Evolutionary conservation across 805 yeast species (phyloP).

Genomic region (Kuraishia hungarica): DNA sequence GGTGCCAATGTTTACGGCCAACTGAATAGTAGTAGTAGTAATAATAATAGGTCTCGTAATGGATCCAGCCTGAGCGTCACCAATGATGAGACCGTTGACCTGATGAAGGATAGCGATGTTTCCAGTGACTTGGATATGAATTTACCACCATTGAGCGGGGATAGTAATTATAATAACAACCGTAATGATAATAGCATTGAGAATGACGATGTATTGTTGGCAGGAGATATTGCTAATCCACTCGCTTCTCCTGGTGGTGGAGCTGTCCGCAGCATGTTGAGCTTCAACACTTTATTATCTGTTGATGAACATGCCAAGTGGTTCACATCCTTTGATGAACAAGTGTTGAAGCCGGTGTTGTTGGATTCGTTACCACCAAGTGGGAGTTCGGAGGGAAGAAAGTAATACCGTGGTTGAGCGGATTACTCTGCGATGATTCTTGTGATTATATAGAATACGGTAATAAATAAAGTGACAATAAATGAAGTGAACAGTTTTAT

Average conservation of each 20-base stretch:
- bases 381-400: background rate
- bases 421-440: no score
- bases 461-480: background rate
- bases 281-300: conserved; percentile 21
- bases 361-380: conserved; percentile 46
- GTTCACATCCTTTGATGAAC: conserved; percentile 92
- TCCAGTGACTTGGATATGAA: conserved; percentile 25
- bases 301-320: conserved; percentile 74
- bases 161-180: background rate
- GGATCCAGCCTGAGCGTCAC: conserved; percentile 14
- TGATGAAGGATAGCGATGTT: conserved; percentile 12
- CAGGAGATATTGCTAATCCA: background rate
- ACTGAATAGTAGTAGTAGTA: background rate
- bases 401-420: no score
- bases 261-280: conserved; percentile 6
- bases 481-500: background rate
- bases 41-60: conserved; percentile 16
- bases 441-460: background rate
- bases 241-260: no score
- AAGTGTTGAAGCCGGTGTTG: conserved; percentile 85
- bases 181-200: background rate
- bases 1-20: background rate
- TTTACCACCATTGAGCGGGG: background rate
- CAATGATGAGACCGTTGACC: conserved; percentile 13
- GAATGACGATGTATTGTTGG: background rate